Conservation (phyloP, 176 grass and related monocot genomes). For the Hyparrhenia diplandra region DNA sequence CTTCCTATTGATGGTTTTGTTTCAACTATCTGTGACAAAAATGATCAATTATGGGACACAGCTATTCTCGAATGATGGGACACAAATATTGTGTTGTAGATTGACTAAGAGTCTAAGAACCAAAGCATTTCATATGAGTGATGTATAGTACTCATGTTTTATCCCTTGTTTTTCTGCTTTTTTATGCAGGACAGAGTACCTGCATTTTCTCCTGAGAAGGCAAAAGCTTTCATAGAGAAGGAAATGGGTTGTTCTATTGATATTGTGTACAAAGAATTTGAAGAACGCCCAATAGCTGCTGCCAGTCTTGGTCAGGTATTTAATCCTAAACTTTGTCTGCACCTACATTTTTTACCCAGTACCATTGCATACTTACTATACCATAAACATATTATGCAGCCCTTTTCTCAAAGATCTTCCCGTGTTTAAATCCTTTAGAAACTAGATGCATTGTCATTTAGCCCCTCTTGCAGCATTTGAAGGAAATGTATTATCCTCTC, state of each 20-base stretch:
- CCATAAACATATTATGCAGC: neutral
- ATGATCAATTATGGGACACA: neutral
- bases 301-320: slow-evolving; percentile 98
- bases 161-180: slow-evolving; percentile 5
- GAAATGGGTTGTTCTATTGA: slow-evolving; percentile 87
- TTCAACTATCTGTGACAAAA: neutral
- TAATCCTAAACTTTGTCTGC: slow-evolving; percentile 7
- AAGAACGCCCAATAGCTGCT: slow-evolving; percentile 84
- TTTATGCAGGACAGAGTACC: slow-evolving; percentile 87
- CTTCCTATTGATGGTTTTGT: neutral
- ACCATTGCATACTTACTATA: neutral
- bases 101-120: neutral
- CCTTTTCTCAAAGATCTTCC: neutral
- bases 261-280: slow-evolving; percentile 84
- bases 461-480: neutral
- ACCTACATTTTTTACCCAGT: neutral
- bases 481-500: neutral
- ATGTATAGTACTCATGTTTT: neutral
- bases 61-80: too few relatives aligned
- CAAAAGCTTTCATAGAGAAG: slow-evolving; percentile 70
- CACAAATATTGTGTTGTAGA: neutral
- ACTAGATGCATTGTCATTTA: neutral
- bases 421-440: neutral
- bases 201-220: slow-evolving; percentile 85
- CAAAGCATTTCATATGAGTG: neutral